Percentiles rank a stretch among this genome's conserved stretches.
Conservation (phyloP, 2,329 filamentous ascomycete species). For the Aspergillus persii region DNA sequence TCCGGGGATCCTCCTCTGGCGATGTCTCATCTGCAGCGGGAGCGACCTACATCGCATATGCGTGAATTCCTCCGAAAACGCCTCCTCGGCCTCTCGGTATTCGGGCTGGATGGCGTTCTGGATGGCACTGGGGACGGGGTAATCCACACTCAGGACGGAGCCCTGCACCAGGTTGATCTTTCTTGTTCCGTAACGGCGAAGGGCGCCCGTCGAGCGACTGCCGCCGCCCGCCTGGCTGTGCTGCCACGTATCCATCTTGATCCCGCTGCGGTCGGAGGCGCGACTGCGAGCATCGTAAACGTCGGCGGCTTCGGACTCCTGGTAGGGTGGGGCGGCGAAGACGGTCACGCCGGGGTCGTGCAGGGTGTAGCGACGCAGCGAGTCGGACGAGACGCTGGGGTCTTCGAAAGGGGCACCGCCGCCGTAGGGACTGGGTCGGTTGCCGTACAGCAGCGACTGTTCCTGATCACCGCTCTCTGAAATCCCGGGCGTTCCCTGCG, state of each 20-base stretch:
- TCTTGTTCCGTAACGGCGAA: conserved; percentile 89
- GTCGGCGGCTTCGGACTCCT: conserved; percentile 56
- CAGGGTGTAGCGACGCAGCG: conserved; percentile 32
- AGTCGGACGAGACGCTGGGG: conserved; percentile 40
- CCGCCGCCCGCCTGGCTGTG: conserved; percentile 59
- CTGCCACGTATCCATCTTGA: conserved; percentile 62
- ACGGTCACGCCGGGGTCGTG: conserved; percentile 53
- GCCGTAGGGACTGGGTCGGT: conserved; percentile 44
- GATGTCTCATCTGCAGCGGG: background rate
- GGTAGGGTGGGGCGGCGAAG: conserved; percentile 50
- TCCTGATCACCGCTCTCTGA: conserved; percentile 18
- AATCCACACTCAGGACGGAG: conserved; percentile 92
- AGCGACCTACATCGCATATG: conserved; percentile 76
- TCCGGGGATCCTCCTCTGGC: background rate
- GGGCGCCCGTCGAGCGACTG: conserved; percentile 51
- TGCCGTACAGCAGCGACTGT: conserved; percentile 27
- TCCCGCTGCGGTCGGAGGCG: conserved; percentile 47
- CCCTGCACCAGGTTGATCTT: conserved; percentile 98
- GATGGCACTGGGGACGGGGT: conserved; percentile 94
- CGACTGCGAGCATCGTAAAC: conserved; percentile 44
- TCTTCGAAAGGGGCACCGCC: conserved; percentile 46
- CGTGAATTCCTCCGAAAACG: conserved; percentile 84
- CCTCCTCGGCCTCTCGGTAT: conserved; percentile 82
- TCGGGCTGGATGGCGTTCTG: conserved; percentile 93
- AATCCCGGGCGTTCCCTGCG: conserved; percentile 7